A percentile compares a stretch with the other conserved stretches of the same genome.
phyloP scores from a whole-genome alignment of 345 rosid genomes.

The Carallia brachiata region DNA sequence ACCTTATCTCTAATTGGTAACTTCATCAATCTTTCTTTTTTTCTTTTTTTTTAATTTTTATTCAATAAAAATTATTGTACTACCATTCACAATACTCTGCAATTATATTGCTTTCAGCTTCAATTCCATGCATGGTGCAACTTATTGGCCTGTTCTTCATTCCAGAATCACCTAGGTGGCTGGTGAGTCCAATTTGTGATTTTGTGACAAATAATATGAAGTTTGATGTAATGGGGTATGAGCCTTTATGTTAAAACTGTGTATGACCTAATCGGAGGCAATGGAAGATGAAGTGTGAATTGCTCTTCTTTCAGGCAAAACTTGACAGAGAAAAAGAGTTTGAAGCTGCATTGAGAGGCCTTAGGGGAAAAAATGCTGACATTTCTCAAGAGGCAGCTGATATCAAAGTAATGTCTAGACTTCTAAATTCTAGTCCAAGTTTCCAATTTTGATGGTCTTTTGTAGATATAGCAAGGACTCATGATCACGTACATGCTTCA shows the following conservation, averaged over 20 bases:
- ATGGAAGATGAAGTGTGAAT: too few relatives aligned
- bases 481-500: neutral
- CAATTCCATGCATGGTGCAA: conserved; percentile 22
- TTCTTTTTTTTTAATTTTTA: neutral
- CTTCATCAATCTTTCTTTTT: too few relatives aligned
- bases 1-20: conserved; percentile 25
- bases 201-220: too few relatives aligned
- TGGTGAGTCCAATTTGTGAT: conserved; percentile 20
- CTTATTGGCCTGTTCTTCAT: conserved; percentile 27
- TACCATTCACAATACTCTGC: neutral
- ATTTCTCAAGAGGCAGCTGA: conserved; percentile 50
- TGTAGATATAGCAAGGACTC: too few relatives aligned
- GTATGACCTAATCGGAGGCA: too few relatives aligned
- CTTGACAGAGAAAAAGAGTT: conserved; percentile 41
- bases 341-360: conserved; percentile 36
- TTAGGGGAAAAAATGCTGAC: conserved; percentile 46
- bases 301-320: conserved; percentile 26
- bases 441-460: neutral
- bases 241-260: neutral
- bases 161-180: conserved; percentile 43
- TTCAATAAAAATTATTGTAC: too few relatives aligned
- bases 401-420: conserved; percentile 29
- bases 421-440: too few relatives aligned
- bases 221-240: too few relatives aligned
- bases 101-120: conserved; percentile 14